Evolutionary conservation across 208 protist species (phyloP).

Genomic region (Sergeia podlipaevii): DNA sequence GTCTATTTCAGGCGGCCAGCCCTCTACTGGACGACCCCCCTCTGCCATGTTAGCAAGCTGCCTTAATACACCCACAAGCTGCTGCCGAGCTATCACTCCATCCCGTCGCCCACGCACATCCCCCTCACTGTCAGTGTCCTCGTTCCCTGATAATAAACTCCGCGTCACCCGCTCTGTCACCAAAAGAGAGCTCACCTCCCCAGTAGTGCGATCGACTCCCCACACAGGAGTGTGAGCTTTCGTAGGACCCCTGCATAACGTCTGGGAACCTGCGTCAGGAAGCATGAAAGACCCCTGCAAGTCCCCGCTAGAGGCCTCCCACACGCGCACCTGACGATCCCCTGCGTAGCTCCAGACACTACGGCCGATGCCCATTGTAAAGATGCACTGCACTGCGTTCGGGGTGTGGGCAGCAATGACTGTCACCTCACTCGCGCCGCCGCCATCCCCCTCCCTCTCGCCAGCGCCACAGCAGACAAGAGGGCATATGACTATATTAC

Average conservation of each 20-base stretch:
- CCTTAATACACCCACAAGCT: too few species aligned
- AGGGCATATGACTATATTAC: constrained; percentile 34
- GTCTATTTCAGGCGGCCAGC: too few species aligned
- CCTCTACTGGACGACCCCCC: too few species aligned
- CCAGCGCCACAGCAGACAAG: neutral
- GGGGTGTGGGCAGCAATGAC: constrained; percentile 13
- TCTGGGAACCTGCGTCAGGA: constrained; percentile 12
- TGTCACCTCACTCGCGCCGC: neutral
- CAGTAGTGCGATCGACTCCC: constrained; percentile 22
- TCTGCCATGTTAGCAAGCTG: too few species aligned
- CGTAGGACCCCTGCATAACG: constrained; percentile 7
- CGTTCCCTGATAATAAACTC: too few species aligned
- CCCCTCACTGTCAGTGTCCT: too few species aligned
- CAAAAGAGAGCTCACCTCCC: constrained; percentile 14
- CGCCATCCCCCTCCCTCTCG: neutral
- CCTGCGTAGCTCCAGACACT: constrained; percentile 50
- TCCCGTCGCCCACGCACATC: too few species aligned
- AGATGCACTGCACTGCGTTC: constrained; percentile 19
- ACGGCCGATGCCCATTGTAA: constrained; percentile 37
- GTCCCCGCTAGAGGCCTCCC: constrained; percentile 21
- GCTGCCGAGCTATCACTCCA: too few species aligned
- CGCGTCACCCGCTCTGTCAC: constrained; percentile 15
- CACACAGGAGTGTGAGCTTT: constrained; percentile 29
- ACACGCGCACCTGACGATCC: constrained; percentile 33
- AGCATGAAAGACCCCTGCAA: constrained; percentile 55